These are phyloP conservation scores for Aspergillus pseudoglaucus DNA, from an alignment of 2,329 filamentous ascomycete species.

Conservation along the genomic window DNA sequence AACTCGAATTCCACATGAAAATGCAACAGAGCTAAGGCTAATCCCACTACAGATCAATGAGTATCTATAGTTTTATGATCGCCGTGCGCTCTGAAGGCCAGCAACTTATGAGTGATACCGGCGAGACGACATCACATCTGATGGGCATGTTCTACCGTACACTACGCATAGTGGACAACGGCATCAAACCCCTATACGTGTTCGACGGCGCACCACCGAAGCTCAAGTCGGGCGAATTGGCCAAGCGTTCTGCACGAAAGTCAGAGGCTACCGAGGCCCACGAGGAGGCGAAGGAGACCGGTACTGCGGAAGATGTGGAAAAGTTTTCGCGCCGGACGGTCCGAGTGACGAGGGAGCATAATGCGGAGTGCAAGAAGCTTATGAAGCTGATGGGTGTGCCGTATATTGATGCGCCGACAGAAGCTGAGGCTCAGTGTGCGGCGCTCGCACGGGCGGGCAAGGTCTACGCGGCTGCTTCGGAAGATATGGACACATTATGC, in stretches of 20 bases:
- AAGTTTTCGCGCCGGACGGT: constrained; percentile 94
- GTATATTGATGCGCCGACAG: constrained; percentile 89
- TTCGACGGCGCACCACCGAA: constrained; percentile 97
- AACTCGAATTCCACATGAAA: constrained; percentile 1
- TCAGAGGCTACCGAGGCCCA: constrained; percentile 82
- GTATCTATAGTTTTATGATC: constrained; percentile 97
- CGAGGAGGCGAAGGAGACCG: constrained; percentile 94
- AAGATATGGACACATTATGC: constrained; percentile 98
- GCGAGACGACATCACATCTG: constrained; percentile 93
- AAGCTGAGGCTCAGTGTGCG: constrained; percentile 95
- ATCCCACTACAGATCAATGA: constrained; percentile 67
- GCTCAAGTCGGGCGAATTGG: constrained; percentile 93
- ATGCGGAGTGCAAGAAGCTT: constrained; percentile 84
- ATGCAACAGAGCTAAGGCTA: not conserved
- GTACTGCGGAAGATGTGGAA: constrained; percentile 94
- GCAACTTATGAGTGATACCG: constrained; percentile 88
- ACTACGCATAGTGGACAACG: constrained; percentile 94
- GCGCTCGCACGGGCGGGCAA: constrained; percentile 83
- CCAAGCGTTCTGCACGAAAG: constrained; percentile 93
- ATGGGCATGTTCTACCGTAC: constrained; percentile 99
- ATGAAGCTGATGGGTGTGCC: constrained; percentile 94
- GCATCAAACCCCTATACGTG: constrained; percentile 96
- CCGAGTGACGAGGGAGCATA: constrained; percentile 92
- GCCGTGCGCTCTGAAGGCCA: constrained; percentile 95
- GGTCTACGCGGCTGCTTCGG: constrained; percentile 91